These are phyloP conservation scores for Diplodia sapinea DNA, from an alignment of 2,329 filamentous ascomycete genomes.

Conservation along the genomic window DNA sequence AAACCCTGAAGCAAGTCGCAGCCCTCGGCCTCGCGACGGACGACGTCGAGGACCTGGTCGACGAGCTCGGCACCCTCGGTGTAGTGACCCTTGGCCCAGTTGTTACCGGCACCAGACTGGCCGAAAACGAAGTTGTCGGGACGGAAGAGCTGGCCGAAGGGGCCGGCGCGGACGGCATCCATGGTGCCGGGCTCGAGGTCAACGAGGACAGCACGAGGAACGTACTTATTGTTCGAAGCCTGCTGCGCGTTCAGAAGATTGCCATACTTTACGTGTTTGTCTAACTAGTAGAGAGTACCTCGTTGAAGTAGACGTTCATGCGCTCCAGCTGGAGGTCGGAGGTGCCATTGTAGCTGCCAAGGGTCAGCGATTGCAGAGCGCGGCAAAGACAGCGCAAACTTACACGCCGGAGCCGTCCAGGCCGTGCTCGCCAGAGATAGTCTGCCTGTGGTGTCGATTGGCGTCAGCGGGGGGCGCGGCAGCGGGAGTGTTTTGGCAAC, in stretches of 20 bases:
- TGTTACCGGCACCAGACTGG: conserved; percentile 99
- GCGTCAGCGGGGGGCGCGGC: conserved; percentile 34
- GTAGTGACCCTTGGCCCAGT: conserved; percentile 99
- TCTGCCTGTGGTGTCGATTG: conserved; percentile 50
- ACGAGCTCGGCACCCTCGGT: conserved; percentile 99
- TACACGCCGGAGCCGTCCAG: conserved; percentile 97
- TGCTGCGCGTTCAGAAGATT: conserved; percentile 51
- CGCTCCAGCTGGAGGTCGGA: conserved; percentile 99
- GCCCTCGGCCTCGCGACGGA: conserved; percentile 97
- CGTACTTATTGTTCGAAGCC: conserved; percentile 98
- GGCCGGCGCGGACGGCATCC: conserved; percentile 97
- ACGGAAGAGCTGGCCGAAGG: conserved; percentile 98
- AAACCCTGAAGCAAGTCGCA: conserved; percentile 99
- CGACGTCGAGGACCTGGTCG: conserved; percentile 96
- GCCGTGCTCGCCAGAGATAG: conserved; percentile 75
- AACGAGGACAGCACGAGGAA: conserved; percentile 98
- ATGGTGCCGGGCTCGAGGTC: conserved; percentile 99
- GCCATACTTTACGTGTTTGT: conserved; percentile 34
- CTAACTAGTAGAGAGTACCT: conserved; percentile 58
- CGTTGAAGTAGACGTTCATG: conserved; percentile 99
- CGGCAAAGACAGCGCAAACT: conserved; percentile 50
- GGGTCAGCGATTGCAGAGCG: conserved; percentile 38
- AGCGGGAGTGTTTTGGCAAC: conserved; percentile 43
- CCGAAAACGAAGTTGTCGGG: conserved; percentile 99
- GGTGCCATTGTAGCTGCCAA: conserved; percentile 85